These are phyloP conservation scores for Xylariomycetidae sp. DNA, from an alignment of 2,329 filamentous ascomycete species.

Conservation along the genomic window DNA sequence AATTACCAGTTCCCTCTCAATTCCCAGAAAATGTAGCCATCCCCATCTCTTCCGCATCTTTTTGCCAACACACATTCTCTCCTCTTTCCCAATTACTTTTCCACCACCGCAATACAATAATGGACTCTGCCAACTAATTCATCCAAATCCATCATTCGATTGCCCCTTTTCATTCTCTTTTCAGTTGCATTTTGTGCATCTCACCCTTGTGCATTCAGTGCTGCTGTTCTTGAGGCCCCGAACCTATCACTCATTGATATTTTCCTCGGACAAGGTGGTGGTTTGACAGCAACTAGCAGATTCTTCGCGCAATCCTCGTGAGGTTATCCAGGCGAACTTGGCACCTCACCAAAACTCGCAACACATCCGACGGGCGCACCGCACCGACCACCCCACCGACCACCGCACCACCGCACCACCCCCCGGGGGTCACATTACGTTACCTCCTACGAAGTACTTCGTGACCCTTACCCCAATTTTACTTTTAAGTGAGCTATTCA, in stretches of 20 bases:
- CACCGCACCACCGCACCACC: too few relatives aligned
- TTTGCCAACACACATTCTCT: conserved; percentile 22
- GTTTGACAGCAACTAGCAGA: conserved; percentile 9
- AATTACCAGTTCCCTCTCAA: conserved; percentile 25
- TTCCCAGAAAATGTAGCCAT: conserved; percentile 47
- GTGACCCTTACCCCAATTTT: too few relatives aligned
- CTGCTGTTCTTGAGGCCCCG: conserved; percentile 9
- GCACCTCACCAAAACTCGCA: too few relatives aligned
- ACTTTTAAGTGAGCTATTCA: too few relatives aligned
- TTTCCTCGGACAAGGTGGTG: conserved; percentile 12
- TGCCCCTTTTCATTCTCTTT: conserved; percentile 24
- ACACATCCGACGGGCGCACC: too few relatives aligned
- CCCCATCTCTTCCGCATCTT: conserved; percentile 36
- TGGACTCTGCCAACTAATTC: conserved; percentile 26
- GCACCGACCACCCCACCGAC: conserved; percentile 23
- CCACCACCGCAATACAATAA: conserved; percentile 21
- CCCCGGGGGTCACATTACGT: conserved; percentile 30
- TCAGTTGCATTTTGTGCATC: conserved; percentile 20
- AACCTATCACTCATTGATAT: conserved; percentile 6
- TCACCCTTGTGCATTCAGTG: conserved; percentile 19
- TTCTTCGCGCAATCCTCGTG: conserved; percentile 17
- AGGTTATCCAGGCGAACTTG: conserved; percentile 24
- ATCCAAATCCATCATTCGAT: conserved; percentile 32
- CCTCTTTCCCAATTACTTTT: conserved; percentile 20
- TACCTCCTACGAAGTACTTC: too few relatives aligned